A percentile compares a stretch with the other conserved stretches of the same genome.
phyloP scores from a whole-genome alignment of 805 yeast genomes.

The Lachancea nothofagi region DNA sequence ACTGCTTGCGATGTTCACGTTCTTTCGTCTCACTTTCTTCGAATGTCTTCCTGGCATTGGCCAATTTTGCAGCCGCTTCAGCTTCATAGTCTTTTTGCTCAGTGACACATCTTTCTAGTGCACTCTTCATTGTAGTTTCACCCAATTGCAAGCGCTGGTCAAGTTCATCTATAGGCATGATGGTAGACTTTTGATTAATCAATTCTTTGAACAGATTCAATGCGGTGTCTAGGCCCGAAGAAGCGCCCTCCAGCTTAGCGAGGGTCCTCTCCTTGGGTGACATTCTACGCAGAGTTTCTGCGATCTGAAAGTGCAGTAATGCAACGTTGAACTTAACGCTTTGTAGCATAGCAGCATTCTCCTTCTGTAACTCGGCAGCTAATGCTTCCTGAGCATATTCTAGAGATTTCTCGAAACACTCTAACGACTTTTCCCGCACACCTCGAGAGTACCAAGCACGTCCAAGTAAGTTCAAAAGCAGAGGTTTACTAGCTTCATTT shows the following conservation, averaged over 20 bases:
- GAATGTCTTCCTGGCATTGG: conserved; percentile 63
- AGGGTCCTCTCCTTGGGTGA: conserved; percentile 54
- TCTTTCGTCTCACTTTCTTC: conserved; percentile 51
- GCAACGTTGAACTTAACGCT: conserved; percentile 74
- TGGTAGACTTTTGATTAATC: conserved; percentile 48
- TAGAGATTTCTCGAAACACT: conserved; percentile 55
- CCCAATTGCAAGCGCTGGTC: conserved; percentile 86
- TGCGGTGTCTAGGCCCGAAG: conserved; percentile 56
- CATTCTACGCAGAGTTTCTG: conserved; percentile 69
- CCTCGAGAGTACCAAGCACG: conserved; percentile 87
- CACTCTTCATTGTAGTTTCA: conserved; percentile 62
- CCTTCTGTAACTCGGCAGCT: conserved; percentile 25
- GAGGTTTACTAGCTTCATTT: conserved; percentile 57
- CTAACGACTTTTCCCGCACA: conserved; percentile 54
- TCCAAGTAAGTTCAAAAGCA: conserved; percentile 67
- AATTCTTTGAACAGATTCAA: conserved; percentile 54
- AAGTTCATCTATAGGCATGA: conserved; percentile 73
- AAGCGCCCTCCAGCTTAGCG: conserved; percentile 53
- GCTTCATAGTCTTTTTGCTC: conserved; percentile 68
- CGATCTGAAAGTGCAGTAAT: conserved; percentile 76
- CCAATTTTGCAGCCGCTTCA: conserved; percentile 53
- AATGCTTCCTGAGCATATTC: conserved; percentile 57
- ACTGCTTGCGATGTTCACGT: conserved; percentile 42
- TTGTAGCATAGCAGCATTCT: conserved; percentile 33
- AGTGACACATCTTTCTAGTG: conserved; percentile 61